These are phyloP conservation scores for Crithidia bombi DNA, from an alignment of 208 protist genomes.

Conservation along the genomic window DNA sequence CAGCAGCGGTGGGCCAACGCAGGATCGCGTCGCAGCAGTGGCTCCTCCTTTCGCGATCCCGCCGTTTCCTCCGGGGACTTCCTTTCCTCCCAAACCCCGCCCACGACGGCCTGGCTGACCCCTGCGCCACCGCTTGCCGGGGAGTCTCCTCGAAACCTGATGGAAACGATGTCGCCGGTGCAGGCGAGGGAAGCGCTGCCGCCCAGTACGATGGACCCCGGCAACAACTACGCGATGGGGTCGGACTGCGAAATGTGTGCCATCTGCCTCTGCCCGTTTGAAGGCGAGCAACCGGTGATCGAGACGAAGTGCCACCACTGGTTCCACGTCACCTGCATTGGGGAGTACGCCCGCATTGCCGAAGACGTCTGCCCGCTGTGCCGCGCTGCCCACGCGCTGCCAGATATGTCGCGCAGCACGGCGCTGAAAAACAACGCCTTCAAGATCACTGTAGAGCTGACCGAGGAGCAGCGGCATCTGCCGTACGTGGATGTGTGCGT, in stretches of 20 bases:
- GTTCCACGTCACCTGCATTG: conserved; percentile 74
- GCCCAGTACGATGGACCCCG: no score
- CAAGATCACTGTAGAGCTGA: conserved; percentile 31
- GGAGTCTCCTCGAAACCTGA: conserved; percentile 14
- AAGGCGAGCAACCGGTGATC: conserved; percentile 42
- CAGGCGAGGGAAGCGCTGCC: background rate
- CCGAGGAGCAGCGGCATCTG: conserved; percentile 23
- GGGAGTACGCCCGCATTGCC: conserved; percentile 44
- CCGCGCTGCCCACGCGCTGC: conserved; percentile 42
- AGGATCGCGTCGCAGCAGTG: conserved; percentile 1
- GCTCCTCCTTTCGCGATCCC: background rate
- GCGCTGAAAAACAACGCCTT: conserved; percentile 43
- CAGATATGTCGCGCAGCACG: conserved; percentile 31
- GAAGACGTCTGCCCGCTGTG: conserved; percentile 68
- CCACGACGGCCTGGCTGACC: background rate
- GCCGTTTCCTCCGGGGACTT: background rate
- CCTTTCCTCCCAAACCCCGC: no score
- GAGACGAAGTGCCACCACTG: conserved; percentile 64
- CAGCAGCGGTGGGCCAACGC: conserved; percentile 1
- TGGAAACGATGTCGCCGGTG: conserved; percentile 10
- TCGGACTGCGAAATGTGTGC: conserved; percentile 38
- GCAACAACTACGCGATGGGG: background rate
- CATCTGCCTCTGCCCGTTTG: conserved; percentile 53
- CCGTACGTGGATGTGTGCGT: conserved; percentile 51
- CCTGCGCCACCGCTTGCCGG: background rate